These are phyloP conservation scores for Endothia cerciana DNA, from an alignment of 2,329 filamentous ascomycete genomes.

Conservation along the genomic window DNA sequence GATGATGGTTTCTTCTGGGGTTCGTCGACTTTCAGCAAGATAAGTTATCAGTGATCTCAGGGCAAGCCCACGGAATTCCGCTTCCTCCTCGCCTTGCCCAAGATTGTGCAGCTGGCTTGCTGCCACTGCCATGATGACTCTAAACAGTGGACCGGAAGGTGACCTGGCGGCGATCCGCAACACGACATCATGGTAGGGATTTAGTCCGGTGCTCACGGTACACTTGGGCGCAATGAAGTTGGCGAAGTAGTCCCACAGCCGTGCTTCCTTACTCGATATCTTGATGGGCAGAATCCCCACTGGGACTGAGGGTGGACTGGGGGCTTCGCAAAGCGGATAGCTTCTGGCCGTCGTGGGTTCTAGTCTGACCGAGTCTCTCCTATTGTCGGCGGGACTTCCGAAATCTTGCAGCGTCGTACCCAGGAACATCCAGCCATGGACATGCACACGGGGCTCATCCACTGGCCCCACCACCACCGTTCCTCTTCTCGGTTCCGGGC, in stretches of 20 bases:
- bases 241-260: conserved; percentile 37
- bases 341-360: neutral
- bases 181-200: conserved; percentile 36
- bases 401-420: conserved; percentile 24
- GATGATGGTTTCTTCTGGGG: conserved; percentile 32
- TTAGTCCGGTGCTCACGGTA: conserved; percentile 33
- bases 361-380: neutral
- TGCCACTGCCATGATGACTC: conserved; percentile 36
- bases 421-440: conserved; percentile 29
- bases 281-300: neutral
- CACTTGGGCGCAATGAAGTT: conserved; percentile 34
- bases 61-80: conserved; percentile 33
- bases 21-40: conserved; percentile 22
- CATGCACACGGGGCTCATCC: neutral
- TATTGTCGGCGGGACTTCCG: neutral
- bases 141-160: conserved; percentile 34
- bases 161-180: conserved; percentile 33
- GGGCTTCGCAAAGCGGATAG: neutral
- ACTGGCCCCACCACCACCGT: neutral
- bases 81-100: conserved; percentile 31
- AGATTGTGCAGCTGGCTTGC: conserved; percentile 36
- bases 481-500: neutral
- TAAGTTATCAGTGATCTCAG: conserved; percentile 30
- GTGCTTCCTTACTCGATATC: conserved; percentile 25
- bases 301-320: neutral